Evolutionary conservation across 257 asterid genomes (phyloP).

Genomic region (Primulina tabacum): DNA sequence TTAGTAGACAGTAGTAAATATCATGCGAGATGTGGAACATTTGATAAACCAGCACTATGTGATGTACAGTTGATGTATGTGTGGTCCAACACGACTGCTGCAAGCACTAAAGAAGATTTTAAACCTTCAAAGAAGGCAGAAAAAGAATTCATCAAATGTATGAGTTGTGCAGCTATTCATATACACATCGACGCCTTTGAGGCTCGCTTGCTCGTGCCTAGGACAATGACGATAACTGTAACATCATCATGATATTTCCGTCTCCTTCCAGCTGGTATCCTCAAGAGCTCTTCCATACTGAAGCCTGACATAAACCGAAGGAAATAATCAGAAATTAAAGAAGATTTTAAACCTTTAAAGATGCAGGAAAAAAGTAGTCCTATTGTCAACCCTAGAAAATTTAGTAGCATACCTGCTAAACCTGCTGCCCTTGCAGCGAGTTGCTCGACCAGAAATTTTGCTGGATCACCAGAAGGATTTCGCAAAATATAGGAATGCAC

Average conservation of each 20-base stretch:
- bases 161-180: not conserved
- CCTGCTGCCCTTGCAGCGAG: constrained; percentile 87
- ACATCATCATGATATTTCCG: constrained; percentile 1
- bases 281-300: not conserved
- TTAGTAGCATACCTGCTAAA: constrained; percentile 66
- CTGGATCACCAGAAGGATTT: constrained; percentile 87
- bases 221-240: not conserved
- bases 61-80: not conserved
- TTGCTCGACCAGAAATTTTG: constrained; percentile 82
- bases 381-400: not conserved
- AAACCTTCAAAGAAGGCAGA: not conserved
- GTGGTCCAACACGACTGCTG: not conserved
- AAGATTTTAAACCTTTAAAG: too few species aligned
- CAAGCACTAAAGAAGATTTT: not conserved
- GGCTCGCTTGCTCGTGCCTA: not conserved
- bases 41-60: not conserved
- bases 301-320: not conserved
- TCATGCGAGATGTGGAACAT: not conserved
- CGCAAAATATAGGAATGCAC: constrained; percentile 52
- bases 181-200: not conserved
- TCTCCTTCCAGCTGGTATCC: not conserved
- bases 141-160: not conserved
- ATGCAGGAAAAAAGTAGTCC: not conserved
- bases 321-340: not conserved
- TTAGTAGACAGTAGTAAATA: not conserved